phyloP scores from a whole-genome alignment of 495 filamentous ascomycete species.

The Talaromyces proteolyticus region DNA sequence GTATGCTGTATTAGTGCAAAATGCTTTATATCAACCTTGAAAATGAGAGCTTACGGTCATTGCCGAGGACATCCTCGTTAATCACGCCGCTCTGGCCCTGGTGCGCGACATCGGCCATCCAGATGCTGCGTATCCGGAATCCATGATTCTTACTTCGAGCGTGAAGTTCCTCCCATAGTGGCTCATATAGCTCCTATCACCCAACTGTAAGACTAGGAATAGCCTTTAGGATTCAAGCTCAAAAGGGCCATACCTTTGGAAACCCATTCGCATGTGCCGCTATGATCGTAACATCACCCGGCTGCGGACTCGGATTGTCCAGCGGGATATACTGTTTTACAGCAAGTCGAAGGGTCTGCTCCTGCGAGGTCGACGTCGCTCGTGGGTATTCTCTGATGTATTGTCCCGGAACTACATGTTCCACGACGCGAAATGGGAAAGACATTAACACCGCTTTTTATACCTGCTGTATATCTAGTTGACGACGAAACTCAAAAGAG shows the following conservation, averaged over 20 bases:
- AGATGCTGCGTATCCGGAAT: conserved; percentile 73
- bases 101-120: conserved; percentile 77
- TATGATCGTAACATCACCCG: conserved; percentile 77
- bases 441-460: no score
- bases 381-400: conserved; percentile 69
- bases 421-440: conserved; percentile 46
- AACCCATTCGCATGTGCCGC: conserved; percentile 85
- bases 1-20: conserved; percentile 5
- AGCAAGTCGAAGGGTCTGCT: conserved; percentile 56
- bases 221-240: background rate
- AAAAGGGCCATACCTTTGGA: conserved; percentile 56
- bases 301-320: conserved; percentile 55
- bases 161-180: conserved; percentile 76
- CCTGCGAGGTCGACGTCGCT: conserved; percentile 55
- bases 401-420: conserved; percentile 59
- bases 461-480: no score
- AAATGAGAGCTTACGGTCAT: conserved; percentile 59
- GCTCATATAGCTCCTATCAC: conserved; percentile 75
- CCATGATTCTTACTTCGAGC: conserved; percentile 42
- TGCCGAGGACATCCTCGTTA: conserved; percentile 68
- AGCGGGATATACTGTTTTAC: conserved; percentile 82
- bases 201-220: background rate
- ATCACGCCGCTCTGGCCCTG: conserved; percentile 71
- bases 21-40: background rate
- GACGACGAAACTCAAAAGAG: no score